A percentile compares a stretch with the other conserved stretches of the same genome.
These are phyloP conservation scores for Leptodermis oblonga DNA, from an alignment of 257 asterid species.

Conservation along the genomic window DNA sequence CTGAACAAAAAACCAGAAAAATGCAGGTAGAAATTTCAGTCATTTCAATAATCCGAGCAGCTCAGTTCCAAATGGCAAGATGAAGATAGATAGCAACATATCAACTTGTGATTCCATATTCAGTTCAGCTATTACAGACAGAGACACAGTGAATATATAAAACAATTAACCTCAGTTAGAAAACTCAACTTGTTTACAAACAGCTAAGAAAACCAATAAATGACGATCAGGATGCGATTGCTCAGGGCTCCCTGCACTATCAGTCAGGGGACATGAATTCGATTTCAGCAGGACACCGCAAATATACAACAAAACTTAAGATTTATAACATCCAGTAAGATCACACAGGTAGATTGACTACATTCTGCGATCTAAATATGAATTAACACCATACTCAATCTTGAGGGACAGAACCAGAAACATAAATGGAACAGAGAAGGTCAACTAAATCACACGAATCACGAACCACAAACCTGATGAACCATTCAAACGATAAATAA, in stretches of 20 bases:
- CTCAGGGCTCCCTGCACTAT: background rate
- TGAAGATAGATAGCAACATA: background rate
- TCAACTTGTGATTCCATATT: too few species aligned
- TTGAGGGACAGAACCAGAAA: background rate
- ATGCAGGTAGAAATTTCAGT: too few species aligned
- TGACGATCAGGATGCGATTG: background rate
- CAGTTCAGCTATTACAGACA: background rate
- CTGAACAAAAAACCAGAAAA: too few species aligned
- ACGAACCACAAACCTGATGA: background rate
- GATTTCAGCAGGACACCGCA: background rate
- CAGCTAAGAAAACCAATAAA: background rate
- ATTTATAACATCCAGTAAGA: background rate
- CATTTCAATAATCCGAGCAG: too few species aligned
- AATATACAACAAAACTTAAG: background rate
- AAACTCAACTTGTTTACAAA: background rate
- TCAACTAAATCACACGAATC: background rate
- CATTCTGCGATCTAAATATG: background rate
- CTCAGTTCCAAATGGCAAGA: constrained; percentile 5
- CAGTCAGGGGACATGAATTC: background rate
- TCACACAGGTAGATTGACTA: background rate
- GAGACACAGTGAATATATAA: background rate
- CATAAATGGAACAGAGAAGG: background rate
- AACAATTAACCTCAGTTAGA: background rate
- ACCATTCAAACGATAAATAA: background rate
- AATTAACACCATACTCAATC: background rate